Evolutionary conservation across 305 asterid genomes (phyloP).

Genomic region (Fraxinus floribunda): DNA sequence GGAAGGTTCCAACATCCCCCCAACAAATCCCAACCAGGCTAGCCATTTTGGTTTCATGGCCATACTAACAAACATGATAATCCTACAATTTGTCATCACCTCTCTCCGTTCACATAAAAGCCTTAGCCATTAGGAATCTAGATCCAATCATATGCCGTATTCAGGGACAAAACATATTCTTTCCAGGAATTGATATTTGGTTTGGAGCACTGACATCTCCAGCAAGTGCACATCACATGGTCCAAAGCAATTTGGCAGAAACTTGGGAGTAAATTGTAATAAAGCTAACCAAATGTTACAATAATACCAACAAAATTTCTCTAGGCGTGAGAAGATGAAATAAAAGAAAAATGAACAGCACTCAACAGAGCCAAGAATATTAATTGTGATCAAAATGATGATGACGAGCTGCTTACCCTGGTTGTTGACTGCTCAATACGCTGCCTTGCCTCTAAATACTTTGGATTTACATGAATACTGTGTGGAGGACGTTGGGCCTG

Average conservation of each 20-base stretch:
- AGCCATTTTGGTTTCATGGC: neutral
- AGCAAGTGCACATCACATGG: neutral
- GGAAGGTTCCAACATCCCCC: neutral
- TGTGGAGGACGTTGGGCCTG: conserved; percentile 74
- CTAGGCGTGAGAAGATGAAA: neutral
- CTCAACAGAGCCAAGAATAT: neutral
- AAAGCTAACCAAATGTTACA: neutral
- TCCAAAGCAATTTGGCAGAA: neutral
- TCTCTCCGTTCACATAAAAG: neutral
- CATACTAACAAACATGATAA: neutral
- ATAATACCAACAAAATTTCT: neutral
- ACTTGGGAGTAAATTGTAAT: neutral
- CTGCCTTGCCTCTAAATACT: conserved; percentile 91
- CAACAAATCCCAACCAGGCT: neutral
- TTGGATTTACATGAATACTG: conserved; percentile 94
- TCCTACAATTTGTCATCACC: neutral
- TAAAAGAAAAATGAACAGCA: neutral
- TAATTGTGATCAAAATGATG: neutral
- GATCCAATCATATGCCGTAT: neutral
- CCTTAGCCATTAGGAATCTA: neutral
- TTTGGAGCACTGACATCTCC: neutral
- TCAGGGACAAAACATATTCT: neutral
- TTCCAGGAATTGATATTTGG: neutral
- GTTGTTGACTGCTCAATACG: conserved; percentile 57
- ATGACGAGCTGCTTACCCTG: conserved; percentile 47